Conservation (phyloP, 2,329 filamentous ascomycete genomes). For the Fusarium siculi region DNA sequence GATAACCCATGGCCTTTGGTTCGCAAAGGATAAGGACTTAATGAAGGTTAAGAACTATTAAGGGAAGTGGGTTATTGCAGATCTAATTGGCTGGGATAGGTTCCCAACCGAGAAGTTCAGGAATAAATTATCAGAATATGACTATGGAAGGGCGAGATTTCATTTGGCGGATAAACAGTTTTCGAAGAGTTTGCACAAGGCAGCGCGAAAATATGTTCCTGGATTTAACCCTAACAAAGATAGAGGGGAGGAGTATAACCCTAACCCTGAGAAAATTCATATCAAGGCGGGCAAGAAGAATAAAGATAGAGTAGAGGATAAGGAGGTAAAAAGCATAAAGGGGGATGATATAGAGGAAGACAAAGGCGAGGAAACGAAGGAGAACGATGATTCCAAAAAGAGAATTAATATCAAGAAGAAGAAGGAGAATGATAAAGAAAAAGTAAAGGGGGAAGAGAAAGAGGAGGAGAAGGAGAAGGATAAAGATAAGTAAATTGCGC, state of each 20-base stretch:
- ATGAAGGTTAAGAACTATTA: not conserved
- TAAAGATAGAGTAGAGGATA: not conserved
- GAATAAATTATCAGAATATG: fast-evolving
- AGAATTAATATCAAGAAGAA: not conserved
- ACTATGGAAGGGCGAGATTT: not conserved
- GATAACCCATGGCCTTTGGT: not conserved
- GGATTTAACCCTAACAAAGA: not conserved
- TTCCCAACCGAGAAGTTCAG: not conserved
- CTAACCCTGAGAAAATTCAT: too few relatives aligned
- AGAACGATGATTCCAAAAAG: not conserved
- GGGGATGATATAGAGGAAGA: too few relatives aligned
- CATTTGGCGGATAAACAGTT: not conserved
- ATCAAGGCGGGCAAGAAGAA: not conserved
- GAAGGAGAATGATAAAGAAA: not conserved
- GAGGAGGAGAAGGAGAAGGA: not conserved
- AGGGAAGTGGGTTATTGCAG: not conserved
- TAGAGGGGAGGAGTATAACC: not conserved
- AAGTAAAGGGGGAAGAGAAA: too few relatives aligned
- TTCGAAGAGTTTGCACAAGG: not conserved
- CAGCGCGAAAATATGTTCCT: not conserved
- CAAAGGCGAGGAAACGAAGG: fast-evolving
- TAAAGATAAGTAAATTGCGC: not conserved
- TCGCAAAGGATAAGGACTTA: not conserved
- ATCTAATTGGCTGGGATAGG: not conserved
- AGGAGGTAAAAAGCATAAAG: too few relatives aligned